phyloP scores from a whole-genome alignment of 768 basidiomycete genomes.

The Rubroboletus satanas region DNA sequence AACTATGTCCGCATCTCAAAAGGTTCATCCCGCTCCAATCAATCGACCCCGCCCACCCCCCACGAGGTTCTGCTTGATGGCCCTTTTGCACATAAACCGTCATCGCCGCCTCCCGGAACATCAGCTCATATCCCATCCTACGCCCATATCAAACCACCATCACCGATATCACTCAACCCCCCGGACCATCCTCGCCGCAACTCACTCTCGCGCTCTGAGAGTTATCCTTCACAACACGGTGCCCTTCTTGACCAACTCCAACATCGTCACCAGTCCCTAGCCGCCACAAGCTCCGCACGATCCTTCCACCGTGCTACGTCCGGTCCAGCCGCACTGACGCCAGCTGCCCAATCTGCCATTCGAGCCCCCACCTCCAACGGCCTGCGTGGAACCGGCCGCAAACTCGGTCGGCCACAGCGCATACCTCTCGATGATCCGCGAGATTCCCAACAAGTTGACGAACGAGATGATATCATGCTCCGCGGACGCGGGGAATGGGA shows the following conservation, averaged over 20 bases:
- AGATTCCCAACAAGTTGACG: constrained; percentile 29
- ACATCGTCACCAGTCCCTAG: constrained; percentile 27
- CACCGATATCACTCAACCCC: constrained; percentile 37
- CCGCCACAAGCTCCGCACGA: constrained; percentile 33
- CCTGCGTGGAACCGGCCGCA: constrained; percentile 34
- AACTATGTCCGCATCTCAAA: constrained; percentile 47
- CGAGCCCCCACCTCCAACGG: constrained; percentile 32
- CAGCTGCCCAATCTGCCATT: constrained; percentile 26
- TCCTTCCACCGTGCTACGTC: constrained; percentile 68
- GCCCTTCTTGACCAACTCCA: constrained; percentile 29
- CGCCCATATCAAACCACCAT: constrained; percentile 25
- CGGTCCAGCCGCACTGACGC: constrained; percentile 43
- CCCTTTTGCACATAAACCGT: constrained; percentile 21
- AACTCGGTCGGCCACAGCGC: constrained; percentile 34
- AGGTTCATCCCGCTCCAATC: constrained; percentile 35
- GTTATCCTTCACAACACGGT: constrained; percentile 44
- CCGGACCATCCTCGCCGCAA: constrained; percentile 39
- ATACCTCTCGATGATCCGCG: constrained; percentile 36
- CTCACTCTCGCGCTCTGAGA: constrained; percentile 66
- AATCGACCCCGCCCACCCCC: constrained; percentile 42
- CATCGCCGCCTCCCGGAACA: constrained; percentile 24
- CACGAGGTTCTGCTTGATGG: constrained; percentile 30
- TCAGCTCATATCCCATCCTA: constrained; percentile 19
- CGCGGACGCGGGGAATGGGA: constrained; percentile 31
- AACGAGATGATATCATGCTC: constrained; percentile 33